Percentiles rank a stretch among this genome's conserved stretches.
phyloP scores from a whole-genome alignment of 768 basidiomycete species.

The Lactarius tabidus region DNA sequence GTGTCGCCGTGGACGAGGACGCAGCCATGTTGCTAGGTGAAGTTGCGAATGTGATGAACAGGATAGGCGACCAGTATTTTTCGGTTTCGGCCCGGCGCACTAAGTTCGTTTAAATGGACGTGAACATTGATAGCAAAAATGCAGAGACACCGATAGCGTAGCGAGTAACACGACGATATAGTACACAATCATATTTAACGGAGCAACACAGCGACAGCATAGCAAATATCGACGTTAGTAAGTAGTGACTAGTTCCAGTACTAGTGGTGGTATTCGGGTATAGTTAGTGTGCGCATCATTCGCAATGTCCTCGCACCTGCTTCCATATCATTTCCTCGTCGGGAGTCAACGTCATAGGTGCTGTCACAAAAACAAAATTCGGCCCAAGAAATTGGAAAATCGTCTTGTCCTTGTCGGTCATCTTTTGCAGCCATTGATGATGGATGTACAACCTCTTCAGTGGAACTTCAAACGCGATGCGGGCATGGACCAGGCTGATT shows the following conservation, averaged over 20 bases:
- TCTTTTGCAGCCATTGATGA: slow-evolving; percentile 1
- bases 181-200: neutral
- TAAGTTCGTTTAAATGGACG: neutral
- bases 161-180: neutral
- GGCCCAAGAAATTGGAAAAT: neutral
- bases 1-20: neutral
- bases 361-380: slow-evolving; percentile 1
- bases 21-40: slow-evolving; percentile 11
- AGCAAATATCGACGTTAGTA: slow-evolving; percentile 1
- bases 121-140: neutral
- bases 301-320: neutral
- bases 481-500: neutral
- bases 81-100: slow-evolving; percentile 13
- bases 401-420: slow-evolving; percentile 3
- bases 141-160: neutral
- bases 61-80: neutral
- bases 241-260: neutral
- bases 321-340: slow-evolving; percentile 10
- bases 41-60: neutral
- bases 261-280: neutral
- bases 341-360: slow-evolving; percentile 9
- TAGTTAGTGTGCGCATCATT: neutral
- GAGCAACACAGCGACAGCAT: slow-evolving; percentile 2
- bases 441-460: slow-evolving; percentile 19
- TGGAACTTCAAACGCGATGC: slow-evolving; percentile 7